Evolutionary conservation across 371 early-diverging fungal species (phyloP), one percentile per base, ranked within the genome.

Genomic region (Mucor sp.): DNA sequence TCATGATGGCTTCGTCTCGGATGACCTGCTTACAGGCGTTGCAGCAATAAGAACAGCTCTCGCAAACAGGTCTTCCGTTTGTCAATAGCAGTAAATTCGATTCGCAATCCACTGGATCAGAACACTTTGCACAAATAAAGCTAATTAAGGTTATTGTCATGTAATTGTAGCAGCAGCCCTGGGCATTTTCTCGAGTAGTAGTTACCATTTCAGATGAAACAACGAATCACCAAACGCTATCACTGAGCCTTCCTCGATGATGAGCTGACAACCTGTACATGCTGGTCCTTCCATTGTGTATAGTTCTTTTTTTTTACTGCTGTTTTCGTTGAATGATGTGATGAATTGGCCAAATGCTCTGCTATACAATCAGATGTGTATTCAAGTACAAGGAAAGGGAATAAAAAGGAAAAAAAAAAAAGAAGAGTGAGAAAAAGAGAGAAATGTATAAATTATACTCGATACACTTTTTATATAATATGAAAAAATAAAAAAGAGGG

Each of bases 1-100:
- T 95, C 80, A 92, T 91, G 43, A 94, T 90, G 35, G 95, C 95
- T 75, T 95, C 95, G 71, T 94, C 94, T 17, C 87, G 85, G 59
- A 95, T 95, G 11, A 89, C 84, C 72, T 89, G 79, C 58, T 88
- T 89, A 75, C 96, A 95, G 32, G 85, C 76, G 48, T 85, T 83
- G 78, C 95, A 95, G 67, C 83, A 86, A 70, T 94, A 94, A 17
- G 93, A 93, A 72, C 95, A 95, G 44, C 92, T 88, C 59, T 90
- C 91, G 66, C 95, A 94, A 39, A 95, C 87, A 17, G 93, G 93
- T 62, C 87, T 85, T 14, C 93, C 93, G 68, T 93, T 93, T 4
- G 92, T 89, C 23, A 94, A 82, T 44, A 94, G 75, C 28, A 94
- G 75, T 28, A 92, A 70, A 72, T 91, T 94, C 37, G 91, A 88